phyloP scores from a whole-genome alignment of 495 filamentous ascomycete genomes.

The Penicillium manginii region DNA sequence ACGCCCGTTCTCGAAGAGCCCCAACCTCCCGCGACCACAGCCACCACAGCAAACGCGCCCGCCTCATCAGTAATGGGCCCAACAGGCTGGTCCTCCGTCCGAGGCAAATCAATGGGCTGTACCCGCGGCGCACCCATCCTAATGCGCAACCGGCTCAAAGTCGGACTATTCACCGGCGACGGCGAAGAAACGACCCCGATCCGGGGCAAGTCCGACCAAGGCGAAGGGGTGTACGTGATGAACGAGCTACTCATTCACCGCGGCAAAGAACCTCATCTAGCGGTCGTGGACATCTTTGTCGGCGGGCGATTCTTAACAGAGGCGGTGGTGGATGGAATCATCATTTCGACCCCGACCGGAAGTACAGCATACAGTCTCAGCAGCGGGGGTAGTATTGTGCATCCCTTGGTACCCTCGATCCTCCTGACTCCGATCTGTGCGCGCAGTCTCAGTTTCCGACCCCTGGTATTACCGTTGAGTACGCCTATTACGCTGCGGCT shows the following conservation, averaged over 20 bases:
- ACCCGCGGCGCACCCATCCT: conserved; percentile 75
- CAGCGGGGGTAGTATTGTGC: conserved; percentile 90
- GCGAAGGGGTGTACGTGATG: conserved; percentile 74
- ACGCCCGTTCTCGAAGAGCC: conserved; percentile 35
- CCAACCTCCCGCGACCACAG: background rate
- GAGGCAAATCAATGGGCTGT: conserved; percentile 81
- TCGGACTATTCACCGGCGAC: conserved; percentile 71
- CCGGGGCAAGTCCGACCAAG: conserved; percentile 45
- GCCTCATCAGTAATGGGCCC: conserved; percentile 29
- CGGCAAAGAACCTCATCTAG: conserved; percentile 84
- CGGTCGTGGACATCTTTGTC: conserved; percentile 85
- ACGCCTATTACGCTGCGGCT: conserved; percentile 81
- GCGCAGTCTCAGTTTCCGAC: conserved; percentile 87
- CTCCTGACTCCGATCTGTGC: conserved; percentile 94
- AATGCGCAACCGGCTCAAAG: conserved; percentile 81
- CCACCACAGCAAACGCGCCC: background rate
- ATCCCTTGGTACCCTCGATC: conserved; percentile 84
- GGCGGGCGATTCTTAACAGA: conserved; percentile 86
- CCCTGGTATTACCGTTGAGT: conserved; percentile 84
- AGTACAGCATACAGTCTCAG: conserved; percentile 94
- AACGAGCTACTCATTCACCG: conserved; percentile 96
- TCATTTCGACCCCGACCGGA: conserved; percentile 90
- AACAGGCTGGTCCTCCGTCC: conserved; percentile 70
- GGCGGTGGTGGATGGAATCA: conserved; percentile 91
- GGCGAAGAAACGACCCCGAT: conserved; percentile 49